phyloP scores from a whole-genome alignment of 2,329 filamentous ascomycete species.

The Alternaria burnsii region DNA sequence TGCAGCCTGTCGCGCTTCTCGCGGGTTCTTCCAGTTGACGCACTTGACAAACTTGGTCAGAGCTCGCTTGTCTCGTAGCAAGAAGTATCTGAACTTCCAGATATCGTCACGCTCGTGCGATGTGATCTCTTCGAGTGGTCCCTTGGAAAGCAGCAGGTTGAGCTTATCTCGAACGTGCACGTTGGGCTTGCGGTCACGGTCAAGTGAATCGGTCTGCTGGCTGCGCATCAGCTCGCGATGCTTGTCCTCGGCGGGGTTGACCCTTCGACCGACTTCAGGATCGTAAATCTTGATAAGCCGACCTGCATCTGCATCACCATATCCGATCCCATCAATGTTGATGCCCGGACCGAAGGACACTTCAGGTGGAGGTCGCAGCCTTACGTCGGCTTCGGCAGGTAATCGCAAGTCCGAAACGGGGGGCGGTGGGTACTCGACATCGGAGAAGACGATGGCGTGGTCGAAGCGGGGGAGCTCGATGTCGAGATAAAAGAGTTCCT shows the following conservation, averaged over 20 bases:
- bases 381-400: slow-evolving; percentile 68
- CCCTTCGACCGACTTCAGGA: slow-evolving; percentile 85
- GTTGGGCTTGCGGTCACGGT: slow-evolving; percentile 95
- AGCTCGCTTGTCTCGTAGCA: slow-evolving; percentile 85
- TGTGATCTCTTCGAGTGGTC: slow-evolving; percentile 86
- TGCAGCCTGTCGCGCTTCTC: slow-evolving; percentile 87
- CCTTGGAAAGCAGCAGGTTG: slow-evolving; percentile 89
- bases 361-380: slow-evolving; percentile 82
- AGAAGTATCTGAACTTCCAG: slow-evolving; percentile 96
- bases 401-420: slow-evolving; percentile 80
- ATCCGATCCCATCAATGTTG: slow-evolving; percentile 68
- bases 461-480: slow-evolving; percentile 95
- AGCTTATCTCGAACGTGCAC: slow-evolving; percentile 94
- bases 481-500: slow-evolving; percentile 80
- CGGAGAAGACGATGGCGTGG: slow-evolving; percentile 92
- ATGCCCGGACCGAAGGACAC: slow-evolving; percentile 92
- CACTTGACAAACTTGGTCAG: slow-evolving; percentile 98
- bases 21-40: slow-evolving; percentile 88
- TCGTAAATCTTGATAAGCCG: slow-evolving; percentile 88
- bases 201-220: slow-evolving; percentile 90
- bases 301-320: slow-evolving; percentile 61
- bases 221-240: slow-evolving; percentile 91
- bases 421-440: slow-evolving; percentile 88
- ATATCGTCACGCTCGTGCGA: slow-evolving; percentile 94
- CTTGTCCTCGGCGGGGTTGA: slow-evolving; percentile 95